Evolutionary conservation across 2,329 filamentous ascomycete species (phyloP).

Genomic region (Scedosporium aurantiacum): DNA sequence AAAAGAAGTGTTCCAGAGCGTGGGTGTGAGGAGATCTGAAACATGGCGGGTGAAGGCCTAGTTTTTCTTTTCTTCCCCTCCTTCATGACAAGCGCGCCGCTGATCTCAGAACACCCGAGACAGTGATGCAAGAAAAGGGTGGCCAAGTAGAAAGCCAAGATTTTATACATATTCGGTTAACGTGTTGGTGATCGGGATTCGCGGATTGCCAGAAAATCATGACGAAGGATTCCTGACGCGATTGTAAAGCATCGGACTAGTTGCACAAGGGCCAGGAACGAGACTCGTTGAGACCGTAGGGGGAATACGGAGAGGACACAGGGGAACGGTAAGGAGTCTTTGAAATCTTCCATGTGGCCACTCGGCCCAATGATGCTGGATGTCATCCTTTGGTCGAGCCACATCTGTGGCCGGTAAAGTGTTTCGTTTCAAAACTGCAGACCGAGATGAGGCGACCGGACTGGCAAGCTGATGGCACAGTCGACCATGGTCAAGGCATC

Average conservation of each 20-base stretch:
- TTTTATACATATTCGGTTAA: not conserved
- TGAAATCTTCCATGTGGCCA: not conserved
- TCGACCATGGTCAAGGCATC: not conserved
- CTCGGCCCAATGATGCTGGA: not conserved
- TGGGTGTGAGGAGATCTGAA: not conserved
- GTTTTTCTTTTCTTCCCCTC: no score
- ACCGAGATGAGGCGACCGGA: not conserved
- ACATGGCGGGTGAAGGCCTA: not conserved
- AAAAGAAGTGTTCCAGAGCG: conserved; percentile 4
- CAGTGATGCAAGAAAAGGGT: not conserved
- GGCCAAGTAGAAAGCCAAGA: not conserved
- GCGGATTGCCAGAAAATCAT: not conserved
- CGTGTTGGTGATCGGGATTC: not conserved
- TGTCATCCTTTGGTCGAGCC: not conserved
- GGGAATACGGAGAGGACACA: not conserved
- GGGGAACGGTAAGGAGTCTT: not conserved
- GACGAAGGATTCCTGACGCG: not conserved
- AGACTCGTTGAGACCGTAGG: not conserved
- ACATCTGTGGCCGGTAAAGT: not conserved
- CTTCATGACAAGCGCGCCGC: not conserved
- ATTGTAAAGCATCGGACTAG: not conserved
- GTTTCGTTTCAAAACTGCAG: not conserved
- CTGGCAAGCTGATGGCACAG: not conserved
- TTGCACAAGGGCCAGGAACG: not conserved
- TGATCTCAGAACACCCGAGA: not conserved